Conservation (phyloP, 495 filamentous ascomycete genomes). For the Glutinoglossum americanum region DNA sequence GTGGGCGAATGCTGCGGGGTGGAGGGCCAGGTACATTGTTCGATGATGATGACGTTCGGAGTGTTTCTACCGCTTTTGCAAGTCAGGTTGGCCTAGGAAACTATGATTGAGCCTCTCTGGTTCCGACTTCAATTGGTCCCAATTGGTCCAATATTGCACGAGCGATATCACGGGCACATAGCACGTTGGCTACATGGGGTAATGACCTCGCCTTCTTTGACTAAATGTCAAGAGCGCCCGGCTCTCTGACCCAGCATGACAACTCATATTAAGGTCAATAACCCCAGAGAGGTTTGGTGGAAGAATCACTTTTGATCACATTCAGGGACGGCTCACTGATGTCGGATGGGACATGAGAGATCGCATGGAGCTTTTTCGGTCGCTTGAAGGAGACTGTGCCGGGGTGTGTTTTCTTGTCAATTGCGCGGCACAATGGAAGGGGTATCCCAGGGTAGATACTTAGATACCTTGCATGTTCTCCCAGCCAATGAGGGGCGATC, state of each 20-base stretch:
- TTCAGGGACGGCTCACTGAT: neutral
- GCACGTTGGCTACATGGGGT: neutral
- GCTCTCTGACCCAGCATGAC: neutral
- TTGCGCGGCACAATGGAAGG: neutral
- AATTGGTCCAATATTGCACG: neutral
- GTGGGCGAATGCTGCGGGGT: constrained; percentile 28
- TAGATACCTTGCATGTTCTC: neutral
- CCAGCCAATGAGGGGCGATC: neutral
- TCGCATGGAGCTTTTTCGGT: neutral
- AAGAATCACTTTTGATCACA: neutral
- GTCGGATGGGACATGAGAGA: neutral
- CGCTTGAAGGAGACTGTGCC: neutral
- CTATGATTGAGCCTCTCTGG: constrained; percentile 51
- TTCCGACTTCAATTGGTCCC: neutral
- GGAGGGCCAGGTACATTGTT: constrained; percentile 1
- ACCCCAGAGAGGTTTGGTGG: neutral
- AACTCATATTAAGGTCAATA: neutral
- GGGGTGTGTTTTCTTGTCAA: neutral
- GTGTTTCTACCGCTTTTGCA: constrained; percentile 85
- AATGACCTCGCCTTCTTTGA: neutral
- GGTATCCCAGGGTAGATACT: neutral
- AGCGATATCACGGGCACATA: neutral
- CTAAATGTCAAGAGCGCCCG: neutral
- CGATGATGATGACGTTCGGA: constrained; percentile 77
- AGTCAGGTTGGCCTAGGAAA: constrained; percentile 69